A percentile compares a stretch with the other conserved stretches of the same genome.
Conservation (phyloP, 192 early-diverging fungal genomes). For the Coemansia asiatica region DNA sequence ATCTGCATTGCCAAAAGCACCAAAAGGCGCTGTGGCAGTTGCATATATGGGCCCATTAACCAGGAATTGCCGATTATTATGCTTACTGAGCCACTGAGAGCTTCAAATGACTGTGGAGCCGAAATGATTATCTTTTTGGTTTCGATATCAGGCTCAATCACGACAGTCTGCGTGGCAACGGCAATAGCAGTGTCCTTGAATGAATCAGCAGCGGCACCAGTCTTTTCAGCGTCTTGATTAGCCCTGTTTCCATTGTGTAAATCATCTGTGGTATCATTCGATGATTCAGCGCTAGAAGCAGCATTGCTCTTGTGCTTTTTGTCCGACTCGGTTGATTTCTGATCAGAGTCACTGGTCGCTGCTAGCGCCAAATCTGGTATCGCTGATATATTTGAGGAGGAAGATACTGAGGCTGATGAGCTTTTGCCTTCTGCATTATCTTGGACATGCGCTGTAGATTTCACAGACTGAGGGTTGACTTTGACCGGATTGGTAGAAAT, state of each 20-base stretch:
- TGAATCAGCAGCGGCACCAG: background rate
- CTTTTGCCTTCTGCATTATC: background rate
- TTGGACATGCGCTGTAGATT: background rate
- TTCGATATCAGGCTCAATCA: background rate
- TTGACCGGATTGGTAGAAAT: background rate
- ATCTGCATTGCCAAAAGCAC: background rate
- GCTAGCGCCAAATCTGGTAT: background rate
- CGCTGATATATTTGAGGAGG: background rate
- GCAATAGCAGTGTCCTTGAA: background rate
- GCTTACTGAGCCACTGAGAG: background rate
- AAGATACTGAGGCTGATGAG: background rate
- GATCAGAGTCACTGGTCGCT: background rate
- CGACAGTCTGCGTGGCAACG: slow-evolving; percentile 1
- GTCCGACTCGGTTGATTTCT: background rate
- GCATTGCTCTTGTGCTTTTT: slow-evolving; percentile 1
- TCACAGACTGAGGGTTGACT: no score
- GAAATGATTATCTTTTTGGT: background rate
- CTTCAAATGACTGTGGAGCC: background rate
- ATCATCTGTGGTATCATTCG: background rate
- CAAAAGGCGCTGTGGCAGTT: background rate
- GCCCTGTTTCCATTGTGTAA: background rate
- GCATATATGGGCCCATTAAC: background rate
- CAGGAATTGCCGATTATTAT: background rate
- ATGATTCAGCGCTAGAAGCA: background rate
- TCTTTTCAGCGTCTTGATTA: background rate